Base-by-base conservation (phyloP, 2,329 filamentous ascomycete species). In the Scleromitrula shiraiana region DNA sequence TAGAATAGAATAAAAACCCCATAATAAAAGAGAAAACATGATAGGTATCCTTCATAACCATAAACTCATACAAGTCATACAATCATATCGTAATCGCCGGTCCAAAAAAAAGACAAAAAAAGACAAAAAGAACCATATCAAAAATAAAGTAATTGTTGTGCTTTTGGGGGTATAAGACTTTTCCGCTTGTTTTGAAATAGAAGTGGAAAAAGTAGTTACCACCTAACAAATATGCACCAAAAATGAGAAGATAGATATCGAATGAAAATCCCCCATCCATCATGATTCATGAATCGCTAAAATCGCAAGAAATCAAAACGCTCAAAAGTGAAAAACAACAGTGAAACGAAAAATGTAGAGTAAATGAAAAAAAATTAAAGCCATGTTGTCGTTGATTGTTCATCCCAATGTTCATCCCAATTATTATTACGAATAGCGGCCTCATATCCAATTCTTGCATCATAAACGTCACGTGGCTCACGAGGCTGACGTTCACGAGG, bases 21-120 rank as follows among this genome's bases (percentile, higher is more conserved):
- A 22, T 23, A 38, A n/a, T 22, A 39, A 52, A 29, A 39, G 29
- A 46, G 48, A 49, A 32, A 46, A 36, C 46, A 20, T 41, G 46
- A 46, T 46, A 55, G 55, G 55, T 58, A 60, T 60, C 53, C 53
- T 38, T 59, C 59, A 55, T 61, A 41, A 46, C 20, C 43, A 47
- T 47, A n/a, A 58, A 57, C 54, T 55, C 58, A 55, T 61, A 60
- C 55, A 59, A 57, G 52, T 57, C 58, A 53, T 62, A 60, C 54
- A 59, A 46, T 60, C 56, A 50, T 58, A 59, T 54, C 33, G 27
- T 19, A 20, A 32, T 36, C 45, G 26, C 41, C 45, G 38, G 26
- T 50, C 48, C 14, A 37, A 46, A 43, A 47, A 42, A 37, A 36
- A 50, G 44, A 36, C 33, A 32, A 23, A 29, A 36, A 32, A 38